Percentiles rank a stretch among this genome's conserved stretches.
These are phyloP conservation scores for Pseudoneurospora amorphoporcata DNA, from an alignment of 495 filamentous ascomycete species.

Conservation along the genomic window DNA sequence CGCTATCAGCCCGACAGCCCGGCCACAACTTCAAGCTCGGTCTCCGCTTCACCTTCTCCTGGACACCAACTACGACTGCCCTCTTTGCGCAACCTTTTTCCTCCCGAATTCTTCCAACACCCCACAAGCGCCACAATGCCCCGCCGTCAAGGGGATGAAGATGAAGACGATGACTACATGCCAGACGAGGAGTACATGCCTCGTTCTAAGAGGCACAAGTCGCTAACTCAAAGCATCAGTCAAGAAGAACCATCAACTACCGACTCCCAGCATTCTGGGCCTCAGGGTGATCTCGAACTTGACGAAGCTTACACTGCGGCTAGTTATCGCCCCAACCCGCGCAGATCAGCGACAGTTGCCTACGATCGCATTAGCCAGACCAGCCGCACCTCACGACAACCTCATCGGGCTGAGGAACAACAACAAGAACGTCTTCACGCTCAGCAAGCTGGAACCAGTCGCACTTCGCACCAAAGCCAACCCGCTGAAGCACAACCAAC, in stretches of 20 bases:
- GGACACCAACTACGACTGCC: neutral
- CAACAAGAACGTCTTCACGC: neutral
- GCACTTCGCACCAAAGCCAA: neutral
- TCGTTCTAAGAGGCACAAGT: neutral
- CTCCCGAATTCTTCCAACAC: neutral
- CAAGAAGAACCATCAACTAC: neutral
- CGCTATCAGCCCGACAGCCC: neutral
- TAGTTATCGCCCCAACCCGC: neutral
- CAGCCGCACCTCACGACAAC: neutral
- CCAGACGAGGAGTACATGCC: neutral
- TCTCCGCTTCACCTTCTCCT: neutral
- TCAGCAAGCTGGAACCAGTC: neutral
- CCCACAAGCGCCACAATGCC: neutral
- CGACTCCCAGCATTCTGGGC: neutral
- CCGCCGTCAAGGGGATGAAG: neutral
- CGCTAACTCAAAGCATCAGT: neutral
- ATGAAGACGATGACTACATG: neutral
- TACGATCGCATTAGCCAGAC: neutral
- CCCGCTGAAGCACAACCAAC: neutral
- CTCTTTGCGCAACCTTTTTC: neutral
- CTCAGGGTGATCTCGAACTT: neutral
- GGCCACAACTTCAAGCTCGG: neutral
- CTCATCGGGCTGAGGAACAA: neutral
- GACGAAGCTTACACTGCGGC: neutral
- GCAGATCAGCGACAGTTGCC: neutral